Percentiles rank a stretch among this genome's conserved stretches.
Conservation (phyloP, 169 alveolate species). For the Nephromyces sp. region DNA sequence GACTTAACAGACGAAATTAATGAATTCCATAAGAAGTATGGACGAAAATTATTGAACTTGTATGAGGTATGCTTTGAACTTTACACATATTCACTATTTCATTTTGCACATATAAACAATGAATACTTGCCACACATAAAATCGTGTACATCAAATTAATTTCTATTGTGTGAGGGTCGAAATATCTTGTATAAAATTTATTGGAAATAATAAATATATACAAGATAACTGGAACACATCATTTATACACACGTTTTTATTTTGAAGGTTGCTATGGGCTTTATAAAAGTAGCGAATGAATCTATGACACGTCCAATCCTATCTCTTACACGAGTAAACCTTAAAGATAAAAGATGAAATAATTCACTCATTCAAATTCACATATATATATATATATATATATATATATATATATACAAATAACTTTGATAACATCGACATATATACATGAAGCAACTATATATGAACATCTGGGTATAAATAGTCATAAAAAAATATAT, state of each 20-base stretch:
- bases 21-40: conserved; percentile 2
- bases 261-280: conserved; percentile 52
- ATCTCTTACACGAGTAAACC: conserved; percentile 13
- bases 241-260: background rate
- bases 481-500: too few relatives aligned
- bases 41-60: background rate
- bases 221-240: background rate
- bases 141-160: background rate
- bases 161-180: background rate
- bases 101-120: too few relatives aligned
- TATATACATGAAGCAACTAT: too few relatives aligned
- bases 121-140: too few relatives aligned
- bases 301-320: conserved; percentile 68
- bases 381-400: too few relatives aligned
- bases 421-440: too few relatives aligned
- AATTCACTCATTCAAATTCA: background rate
- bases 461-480: too few relatives aligned
- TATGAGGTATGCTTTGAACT: conserved; percentile 3
- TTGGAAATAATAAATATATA: background rate
- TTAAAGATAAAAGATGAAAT: background rate
- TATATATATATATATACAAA: too few relatives aligned
- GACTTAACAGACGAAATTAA: conserved; percentile 37
- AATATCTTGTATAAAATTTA: background rate
- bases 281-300: conserved; percentile 70
- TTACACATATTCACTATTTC: too few relatives aligned